Percentiles rank a stretch among this genome's conserved stretches.
Evolutionary conservation across 2,329 filamentous ascomycete species (phyloP).

Genomic region (Aspergillus neotritici): DNA sequence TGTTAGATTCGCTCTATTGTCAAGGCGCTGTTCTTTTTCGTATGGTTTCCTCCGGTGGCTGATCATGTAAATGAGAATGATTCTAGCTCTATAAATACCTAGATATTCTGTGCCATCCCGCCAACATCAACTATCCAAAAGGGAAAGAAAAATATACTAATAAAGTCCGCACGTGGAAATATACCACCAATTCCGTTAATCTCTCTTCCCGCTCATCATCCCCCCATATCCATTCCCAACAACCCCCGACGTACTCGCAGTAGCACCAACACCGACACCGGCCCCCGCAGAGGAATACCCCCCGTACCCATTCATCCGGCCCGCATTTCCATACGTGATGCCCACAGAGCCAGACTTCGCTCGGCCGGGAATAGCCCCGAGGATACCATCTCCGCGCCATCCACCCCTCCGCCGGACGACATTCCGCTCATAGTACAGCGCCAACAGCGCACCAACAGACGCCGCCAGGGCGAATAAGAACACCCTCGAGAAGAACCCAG

Average conservation of each 20-base stretch:
- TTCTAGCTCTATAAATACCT: background rate
- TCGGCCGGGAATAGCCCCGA: slow-evolving; percentile 41
- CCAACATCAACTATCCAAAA: slow-evolving; percentile 6
- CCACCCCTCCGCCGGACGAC: slow-evolving; percentile 18
- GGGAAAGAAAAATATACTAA: slow-evolving; percentile 4
- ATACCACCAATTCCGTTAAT: slow-evolving; percentile 23
- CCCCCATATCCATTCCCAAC: slow-evolving; percentile 33
- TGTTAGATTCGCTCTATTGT: too few relatives aligned
- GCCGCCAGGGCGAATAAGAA: slow-evolving; percentile 35
- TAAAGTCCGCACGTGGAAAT: slow-evolving; percentile 1
- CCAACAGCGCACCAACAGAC: slow-evolving; percentile 30
- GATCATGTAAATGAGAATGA: too few relatives aligned
- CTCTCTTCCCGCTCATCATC: slow-evolving; percentile 38
- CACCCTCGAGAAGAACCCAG: slow-evolving; percentile 25
- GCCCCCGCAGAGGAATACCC: slow-evolving; percentile 43
- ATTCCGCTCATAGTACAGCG: slow-evolving; percentile 35
- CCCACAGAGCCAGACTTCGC: slow-evolving; percentile 44
- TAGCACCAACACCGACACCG: slow-evolving; percentile 7
- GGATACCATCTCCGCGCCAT: slow-evolving; percentile 44
- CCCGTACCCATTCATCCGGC: slow-evolving; percentile 52
- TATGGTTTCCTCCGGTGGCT: too few relatives aligned
- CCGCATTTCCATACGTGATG: slow-evolving; percentile 50
- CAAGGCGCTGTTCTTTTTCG: too few relatives aligned
- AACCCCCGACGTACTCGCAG: slow-evolving; percentile 21
- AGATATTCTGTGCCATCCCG: too few relatives aligned